Conservation (phyloP, 108 stramenopile species). For the Cyclotella baltica region DNA sequence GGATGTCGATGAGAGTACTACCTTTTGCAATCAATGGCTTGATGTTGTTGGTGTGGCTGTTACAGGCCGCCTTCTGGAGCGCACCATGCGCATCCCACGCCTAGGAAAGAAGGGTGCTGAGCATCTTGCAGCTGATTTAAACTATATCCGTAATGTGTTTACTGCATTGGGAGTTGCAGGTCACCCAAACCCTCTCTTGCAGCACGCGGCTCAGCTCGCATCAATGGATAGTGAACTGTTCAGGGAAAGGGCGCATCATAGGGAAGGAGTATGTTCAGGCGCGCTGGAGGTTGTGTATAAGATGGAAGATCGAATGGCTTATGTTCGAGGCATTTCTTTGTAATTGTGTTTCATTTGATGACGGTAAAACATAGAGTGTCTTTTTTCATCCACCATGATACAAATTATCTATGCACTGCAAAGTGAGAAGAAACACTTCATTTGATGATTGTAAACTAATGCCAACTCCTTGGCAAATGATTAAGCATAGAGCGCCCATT, state of each 20-base stretch:
- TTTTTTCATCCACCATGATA: too few species aligned
- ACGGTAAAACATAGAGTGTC: too few species aligned
- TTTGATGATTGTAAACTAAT: too few species aligned
- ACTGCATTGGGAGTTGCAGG: slow-evolving; percentile 82
- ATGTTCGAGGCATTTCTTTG: slow-evolving; percentile 35
- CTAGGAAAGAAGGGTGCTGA: slow-evolving; percentile 86
- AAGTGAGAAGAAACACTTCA: background rate
- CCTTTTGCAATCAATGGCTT: slow-evolving; percentile 87
- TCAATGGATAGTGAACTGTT: slow-evolving; percentile 59
- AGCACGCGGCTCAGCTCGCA: slow-evolving; percentile 64
- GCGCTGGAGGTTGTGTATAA: slow-evolving; percentile 60
- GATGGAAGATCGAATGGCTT: slow-evolving; percentile 45
- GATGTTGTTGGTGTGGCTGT: slow-evolving; percentile 83
- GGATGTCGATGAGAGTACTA: slow-evolving; percentile 56
- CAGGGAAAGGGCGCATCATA: slow-evolving; percentile 38
- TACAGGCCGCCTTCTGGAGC: slow-evolving; percentile 76
- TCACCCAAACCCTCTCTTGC: slow-evolving; percentile 84
- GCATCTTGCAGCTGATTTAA: slow-evolving; percentile 78
- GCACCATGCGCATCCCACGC: slow-evolving; percentile 78
- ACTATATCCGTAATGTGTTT: slow-evolving; percentile 86
- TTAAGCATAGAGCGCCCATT: too few species aligned
- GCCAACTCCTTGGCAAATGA: too few species aligned
- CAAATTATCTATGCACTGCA: background rate
- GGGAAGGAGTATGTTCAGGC: slow-evolving; percentile 31
- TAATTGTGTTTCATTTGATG: slow-evolving; percentile 1